Evolutionary conservation across 495 filamentous ascomycete genomes (phyloP).

Genomic region (Pyrenula aspistea): DNA sequence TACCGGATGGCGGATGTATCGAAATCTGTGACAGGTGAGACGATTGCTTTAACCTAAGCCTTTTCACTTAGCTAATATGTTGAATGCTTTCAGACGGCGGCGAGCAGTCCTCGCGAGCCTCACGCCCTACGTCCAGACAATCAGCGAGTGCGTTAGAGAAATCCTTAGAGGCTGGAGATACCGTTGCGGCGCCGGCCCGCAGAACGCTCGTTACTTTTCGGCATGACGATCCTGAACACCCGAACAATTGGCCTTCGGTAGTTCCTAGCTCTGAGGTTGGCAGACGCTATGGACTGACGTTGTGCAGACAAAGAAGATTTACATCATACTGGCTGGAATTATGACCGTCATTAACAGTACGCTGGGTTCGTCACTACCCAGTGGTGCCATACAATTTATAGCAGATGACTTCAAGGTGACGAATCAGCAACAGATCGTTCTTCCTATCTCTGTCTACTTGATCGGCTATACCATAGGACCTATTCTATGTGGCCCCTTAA

Average conservation of each 20-base stretch:
- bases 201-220: slow-evolving; percentile 35
- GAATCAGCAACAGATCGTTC: slow-evolving; percentile 42
- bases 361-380: slow-evolving; percentile 56
- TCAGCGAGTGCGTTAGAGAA: too few species aligned
- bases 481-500: slow-evolving; percentile 54
- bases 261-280: neutral
- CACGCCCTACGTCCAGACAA: too few species aligned
- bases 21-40: too few species aligned
- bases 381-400: slow-evolving; percentile 48
- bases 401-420: slow-evolving; percentile 44
- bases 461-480: slow-evolving; percentile 60
- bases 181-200: too few species aligned
- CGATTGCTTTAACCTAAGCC: too few species aligned
- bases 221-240: slow-evolving; percentile 37
- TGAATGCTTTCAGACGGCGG: too few species aligned
- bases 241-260: slow-evolving; percentile 42
- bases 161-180: too few species aligned
- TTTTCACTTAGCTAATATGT: too few species aligned
- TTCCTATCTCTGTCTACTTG: slow-evolving; percentile 66
- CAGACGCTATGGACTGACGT: neutral
- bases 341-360: slow-evolving; percentile 61
- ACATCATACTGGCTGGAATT: slow-evolving; percentile 43
- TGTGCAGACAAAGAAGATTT: slow-evolving; percentile 38
- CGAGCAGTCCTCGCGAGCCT: too few species aligned
- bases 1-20: too few species aligned